Base-by-base conservation (phyloP, 1,284 basidiomycete genomes). In the Fomitopsis betulina region DNA sequence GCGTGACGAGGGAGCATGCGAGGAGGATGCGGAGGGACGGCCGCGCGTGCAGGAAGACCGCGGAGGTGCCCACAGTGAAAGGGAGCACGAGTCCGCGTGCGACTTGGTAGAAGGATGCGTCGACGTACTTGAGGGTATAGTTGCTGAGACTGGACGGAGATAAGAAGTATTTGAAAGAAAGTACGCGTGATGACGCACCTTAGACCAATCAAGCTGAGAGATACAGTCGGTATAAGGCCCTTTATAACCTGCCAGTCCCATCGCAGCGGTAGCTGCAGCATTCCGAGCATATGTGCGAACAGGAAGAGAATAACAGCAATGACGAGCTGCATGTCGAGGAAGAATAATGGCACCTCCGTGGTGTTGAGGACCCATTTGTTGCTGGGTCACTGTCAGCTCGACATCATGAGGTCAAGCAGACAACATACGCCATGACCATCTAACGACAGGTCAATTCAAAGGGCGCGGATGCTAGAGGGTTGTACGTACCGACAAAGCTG, bases 81-180 rank as follows among this genome's bases (percentile, higher is more conserved):
- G 93, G 93, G 35, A 94, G 82, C 32, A 94, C 82, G 61, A 94
- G 79, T 17, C 91, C 92, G n/a, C 91, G 86, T 1, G 92, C 92
- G 60, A 94, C 86, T 75, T 93, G 92, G 70, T 95, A 95, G 73
- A 94, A 94, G 0, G 93, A 94, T 5, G 93, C 91, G 60, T 95
- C 93, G 66, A 95, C 93, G 67, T 89, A 92, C 84, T 94, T 91
- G 52, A 95, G 81, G 56, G 92, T 94, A 69, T 89, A 94, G 70
- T 94, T 96, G 75, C 91, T 93, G 72, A 92, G 91, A 65, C 89
- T 93, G 68, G 40, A 39, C 37, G 35, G 17, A 9, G 37, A 33
- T 37, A 27, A 38, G 6, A n/a, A 32, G 25, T 19, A n/a, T 33
- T 10, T 2, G 25, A 17, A 15, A n/a, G 17, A 8, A 8, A 27